Evolutionary conservation across 805 yeast species (phyloP).

Genomic region (Millerago galiae): DNA sequence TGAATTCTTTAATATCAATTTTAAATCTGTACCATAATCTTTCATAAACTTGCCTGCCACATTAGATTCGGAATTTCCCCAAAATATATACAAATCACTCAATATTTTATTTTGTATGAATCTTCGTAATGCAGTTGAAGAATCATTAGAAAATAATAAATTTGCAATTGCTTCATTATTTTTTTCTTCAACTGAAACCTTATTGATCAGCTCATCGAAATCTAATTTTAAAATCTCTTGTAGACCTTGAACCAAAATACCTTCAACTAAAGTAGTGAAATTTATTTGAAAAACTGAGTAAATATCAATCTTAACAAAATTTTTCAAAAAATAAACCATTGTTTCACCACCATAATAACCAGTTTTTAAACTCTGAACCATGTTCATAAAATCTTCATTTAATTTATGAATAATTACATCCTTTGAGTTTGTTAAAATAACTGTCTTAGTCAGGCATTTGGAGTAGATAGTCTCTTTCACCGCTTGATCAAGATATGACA

Average conservation of each 20-base stretch:
- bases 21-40: not conserved
- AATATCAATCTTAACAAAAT: not conserved
- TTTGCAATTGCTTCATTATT: not conserved
- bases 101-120: not conserved
- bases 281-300: not conserved
- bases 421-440: not conserved
- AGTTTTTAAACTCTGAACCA: not conserved
- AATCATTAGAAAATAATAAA: not conserved
- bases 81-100: not conserved
- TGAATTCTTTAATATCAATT: too few relatives aligned
- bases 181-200: not conserved
- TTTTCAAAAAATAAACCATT: too few relatives aligned
- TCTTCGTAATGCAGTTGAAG: not conserved
- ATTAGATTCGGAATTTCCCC: too few relatives aligned
- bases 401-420: not conserved
- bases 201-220: too few relatives aligned
- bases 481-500: not conserved
- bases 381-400: not conserved
- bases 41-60: not conserved
- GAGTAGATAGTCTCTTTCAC: not conserved
- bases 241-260: not conserved
- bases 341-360: not conserved
- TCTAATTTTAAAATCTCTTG: not conserved
- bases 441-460: not conserved
- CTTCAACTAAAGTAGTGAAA: not conserved